phyloP scores from a whole-genome alignment of 2,329 filamentous ascomycete species.

The Botrytis medusae region DNA sequence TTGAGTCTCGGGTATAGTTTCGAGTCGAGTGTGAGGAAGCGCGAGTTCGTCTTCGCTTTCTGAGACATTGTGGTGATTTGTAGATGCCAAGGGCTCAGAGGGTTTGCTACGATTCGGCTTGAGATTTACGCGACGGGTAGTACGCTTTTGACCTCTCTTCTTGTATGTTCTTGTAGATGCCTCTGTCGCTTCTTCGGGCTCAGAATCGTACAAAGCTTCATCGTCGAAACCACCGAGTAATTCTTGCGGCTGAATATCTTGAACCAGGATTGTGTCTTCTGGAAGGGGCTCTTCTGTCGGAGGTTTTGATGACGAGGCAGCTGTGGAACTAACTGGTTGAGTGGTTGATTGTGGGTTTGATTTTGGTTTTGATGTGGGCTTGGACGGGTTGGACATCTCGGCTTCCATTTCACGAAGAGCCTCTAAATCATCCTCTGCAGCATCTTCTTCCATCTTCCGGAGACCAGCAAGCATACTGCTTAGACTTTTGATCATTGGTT shows the following conservation, averaged over 20 bases:
- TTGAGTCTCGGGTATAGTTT: slow-evolving; percentile 34
- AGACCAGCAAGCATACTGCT: slow-evolving; percentile 73
- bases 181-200: slow-evolving; percentile 45
- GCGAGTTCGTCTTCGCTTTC: slow-evolving; percentile 41
- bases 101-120: slow-evolving; percentile 53
- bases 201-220: slow-evolving; percentile 57
- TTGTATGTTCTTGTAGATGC: slow-evolving; percentile 60
- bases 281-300: slow-evolving; percentile 24
- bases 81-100: slow-evolving; percentile 39
- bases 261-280: slow-evolving; percentile 44
- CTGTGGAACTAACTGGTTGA: slow-evolving; percentile 27
- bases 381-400: slow-evolving; percentile 38
- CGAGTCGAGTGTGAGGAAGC: slow-evolving; percentile 28
- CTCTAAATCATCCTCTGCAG: slow-evolving; percentile 71
- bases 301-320: not conserved
- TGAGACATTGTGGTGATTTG: slow-evolving; percentile 40
- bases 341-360: slow-evolving; percentile 27
- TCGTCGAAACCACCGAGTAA: slow-evolving; percentile 64
- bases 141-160: slow-evolving; percentile 82
- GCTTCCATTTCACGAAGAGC: slow-evolving; percentile 69
- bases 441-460: slow-evolving; percentile 67
- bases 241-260: slow-evolving; percentile 44
- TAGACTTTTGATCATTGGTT: slow-evolving; percentile 65
- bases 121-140: slow-evolving; percentile 68
- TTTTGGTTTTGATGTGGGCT: slow-evolving; percentile 21